A percentile compares a stretch with the other conserved stretches of the same genome.
These are phyloP conservation scores for Avena eriantha DNA, from an alignment of 176 grass and related monocot species.

Conservation along the genomic window DNA sequence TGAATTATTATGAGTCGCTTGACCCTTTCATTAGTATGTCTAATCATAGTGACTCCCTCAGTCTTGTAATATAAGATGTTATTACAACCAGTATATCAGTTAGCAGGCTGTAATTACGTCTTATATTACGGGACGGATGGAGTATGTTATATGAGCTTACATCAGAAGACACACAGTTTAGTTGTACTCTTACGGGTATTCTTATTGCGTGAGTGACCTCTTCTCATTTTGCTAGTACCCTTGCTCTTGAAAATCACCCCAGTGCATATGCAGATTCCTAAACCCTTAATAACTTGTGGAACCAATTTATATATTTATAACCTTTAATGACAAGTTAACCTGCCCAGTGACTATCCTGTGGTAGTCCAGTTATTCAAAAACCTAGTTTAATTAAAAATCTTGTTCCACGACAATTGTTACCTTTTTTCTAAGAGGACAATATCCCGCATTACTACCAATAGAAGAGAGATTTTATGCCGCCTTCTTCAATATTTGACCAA, in stretches of 20 bases:
- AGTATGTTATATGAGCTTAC: not conserved
- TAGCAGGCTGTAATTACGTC: too few relatives aligned
- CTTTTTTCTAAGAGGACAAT: not conserved
- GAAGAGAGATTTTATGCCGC: not conserved
- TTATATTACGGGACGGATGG: too few relatives aligned
- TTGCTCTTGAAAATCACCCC: not conserved
- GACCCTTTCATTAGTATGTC: slow-evolving; percentile 9
- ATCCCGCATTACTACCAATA: not conserved
- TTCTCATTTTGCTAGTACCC: not conserved
- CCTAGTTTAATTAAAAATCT: not conserved
- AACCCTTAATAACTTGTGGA: slow-evolving; percentile 25
- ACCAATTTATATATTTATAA: not conserved
- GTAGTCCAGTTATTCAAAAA: not conserved
- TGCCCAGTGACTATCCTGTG: not conserved
- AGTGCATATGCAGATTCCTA: slow-evolving; percentile 10
- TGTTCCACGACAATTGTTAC: not conserved
- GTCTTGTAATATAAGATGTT: too few relatives aligned
- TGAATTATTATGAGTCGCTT: not conserved
- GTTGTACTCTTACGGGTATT: not conserved
- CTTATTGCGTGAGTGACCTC: not conserved
- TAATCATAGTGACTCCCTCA: not conserved
- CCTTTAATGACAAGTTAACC: not conserved
- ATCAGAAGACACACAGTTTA: not conserved
- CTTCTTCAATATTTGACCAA: not conserved
- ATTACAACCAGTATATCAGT: too few relatives aligned